phyloP scores from a whole-genome alignment of 352 stramenopile species.

The Nothophytophthora sp. region DNA sequence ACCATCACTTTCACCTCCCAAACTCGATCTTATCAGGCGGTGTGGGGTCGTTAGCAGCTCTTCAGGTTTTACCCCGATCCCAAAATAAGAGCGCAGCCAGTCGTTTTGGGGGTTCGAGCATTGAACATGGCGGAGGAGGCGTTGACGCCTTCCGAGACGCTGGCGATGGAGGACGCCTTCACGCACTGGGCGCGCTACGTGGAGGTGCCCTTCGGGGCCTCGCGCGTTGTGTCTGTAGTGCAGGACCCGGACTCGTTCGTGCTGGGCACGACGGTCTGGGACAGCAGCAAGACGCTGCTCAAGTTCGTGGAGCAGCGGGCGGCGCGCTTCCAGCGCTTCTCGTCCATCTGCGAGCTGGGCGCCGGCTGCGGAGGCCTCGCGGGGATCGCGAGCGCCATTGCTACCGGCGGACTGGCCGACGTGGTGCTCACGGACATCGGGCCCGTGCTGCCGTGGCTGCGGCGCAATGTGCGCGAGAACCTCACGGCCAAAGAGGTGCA shows the following conservation, averaged over 20 bases:
- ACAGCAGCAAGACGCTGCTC: constrained; percentile 85
- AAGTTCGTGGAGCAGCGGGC: constrained; percentile 81
- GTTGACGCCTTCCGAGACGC: constrained; percentile 51
- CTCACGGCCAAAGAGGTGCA: constrained; percentile 59
- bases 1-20: no score
- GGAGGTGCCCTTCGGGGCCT: constrained; percentile 47
- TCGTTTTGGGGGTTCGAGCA: background rate
- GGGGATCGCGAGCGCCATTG: constrained; percentile 73
- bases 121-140: constrained; percentile 61
- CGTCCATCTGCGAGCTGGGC: constrained; percentile 75
- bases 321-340: constrained; percentile 50
- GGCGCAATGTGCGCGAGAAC: constrained; percentile 67
- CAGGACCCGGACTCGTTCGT: constrained; percentile 86
- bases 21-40: no score
- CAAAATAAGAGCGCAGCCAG: no score
- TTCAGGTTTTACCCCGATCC: no score
- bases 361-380: constrained; percentile 73
- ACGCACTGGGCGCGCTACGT: constrained; percentile 82
- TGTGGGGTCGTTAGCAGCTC: no score
- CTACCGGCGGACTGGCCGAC: constrained; percentile 52
- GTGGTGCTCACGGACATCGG: constrained; percentile 81
- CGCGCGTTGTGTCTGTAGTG: constrained; percentile 52
- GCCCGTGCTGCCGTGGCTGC: constrained; percentile 77
- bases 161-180: constrained; percentile 75
- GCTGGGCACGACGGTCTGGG: constrained; percentile 81